Evolutionary conservation across 805 yeast species (phyloP).

Genomic region (Metschnikowia colocasiae): DNA sequence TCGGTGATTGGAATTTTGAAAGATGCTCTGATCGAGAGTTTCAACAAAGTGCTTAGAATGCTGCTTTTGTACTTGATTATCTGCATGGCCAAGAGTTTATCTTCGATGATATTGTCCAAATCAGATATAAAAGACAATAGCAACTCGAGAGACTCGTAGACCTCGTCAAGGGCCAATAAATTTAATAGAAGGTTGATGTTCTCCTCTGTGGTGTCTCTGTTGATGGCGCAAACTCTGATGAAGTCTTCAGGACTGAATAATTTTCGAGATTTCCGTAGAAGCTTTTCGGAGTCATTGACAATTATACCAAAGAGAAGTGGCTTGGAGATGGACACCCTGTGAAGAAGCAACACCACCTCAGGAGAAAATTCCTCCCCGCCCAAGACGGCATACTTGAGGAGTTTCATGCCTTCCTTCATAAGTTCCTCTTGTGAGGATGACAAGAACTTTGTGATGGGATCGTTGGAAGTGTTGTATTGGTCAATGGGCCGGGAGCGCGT

Average conservation of each 20-base stretch:
- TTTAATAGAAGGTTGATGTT: constrained; percentile 23
- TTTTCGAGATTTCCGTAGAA: constrained; percentile 23
- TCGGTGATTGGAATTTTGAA: constrained; percentile 35
- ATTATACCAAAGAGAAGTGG: constrained; percentile 33
- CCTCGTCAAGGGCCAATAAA: constrained; percentile 23
- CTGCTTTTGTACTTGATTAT: constrained; percentile 31
- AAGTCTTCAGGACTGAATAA: constrained; percentile 34
- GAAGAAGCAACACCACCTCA: constrained; percentile 22
- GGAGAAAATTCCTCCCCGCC: constrained; percentile 32
- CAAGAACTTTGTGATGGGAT: constrained; percentile 36
- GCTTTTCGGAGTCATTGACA: constrained; percentile 23
- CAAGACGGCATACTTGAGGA: constrained; percentile 37
- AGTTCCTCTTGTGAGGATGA: constrained; percentile 30
- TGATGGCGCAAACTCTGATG: constrained; percentile 28
- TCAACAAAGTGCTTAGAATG: constrained; percentile 27
- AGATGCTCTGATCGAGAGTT: constrained; percentile 24
- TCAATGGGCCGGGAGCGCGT: not conserved
- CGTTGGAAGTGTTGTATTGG: constrained; percentile 19
- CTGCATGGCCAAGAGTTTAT: constrained; percentile 35
- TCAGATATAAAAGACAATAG: constrained; percentile 31
- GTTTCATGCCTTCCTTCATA: constrained; percentile 33
- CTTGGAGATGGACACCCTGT: constrained; percentile 26
- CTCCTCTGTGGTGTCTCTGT: constrained; percentile 21
- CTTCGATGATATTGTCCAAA: constrained; percentile 28
- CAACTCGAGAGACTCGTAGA: constrained; percentile 27